Evolutionary conservation across 78 protist genomes (phyloP).

Genomic region (Goniomonas avonlea): DNA sequence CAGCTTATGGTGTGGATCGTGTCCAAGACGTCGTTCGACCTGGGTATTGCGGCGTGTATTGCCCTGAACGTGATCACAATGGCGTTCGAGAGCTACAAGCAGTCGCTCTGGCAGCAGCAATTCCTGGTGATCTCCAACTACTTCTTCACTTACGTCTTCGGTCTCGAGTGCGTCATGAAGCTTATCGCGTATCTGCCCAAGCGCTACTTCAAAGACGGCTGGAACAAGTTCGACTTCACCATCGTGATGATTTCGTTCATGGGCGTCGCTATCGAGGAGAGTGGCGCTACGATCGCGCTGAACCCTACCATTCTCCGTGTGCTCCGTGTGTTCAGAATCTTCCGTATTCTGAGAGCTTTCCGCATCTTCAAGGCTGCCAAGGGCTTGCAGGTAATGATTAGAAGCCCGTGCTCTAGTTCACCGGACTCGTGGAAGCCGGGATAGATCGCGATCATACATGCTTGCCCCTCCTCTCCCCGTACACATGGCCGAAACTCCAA

Average conservation of each 20-base stretch:
- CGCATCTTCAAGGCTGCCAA: conserved; percentile 23
- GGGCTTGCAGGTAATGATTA: too few species aligned
- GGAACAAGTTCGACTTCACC: conserved; percentile 8
- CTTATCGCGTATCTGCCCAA: background rate
- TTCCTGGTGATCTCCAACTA: background rate
- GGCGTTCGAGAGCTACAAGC: conserved; percentile 18
- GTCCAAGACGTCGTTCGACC: too few species aligned
- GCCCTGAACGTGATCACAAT: background rate
- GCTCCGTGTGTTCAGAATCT: conserved; percentile 11
- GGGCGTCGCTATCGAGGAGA: background rate
- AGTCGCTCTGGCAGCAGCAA: background rate
- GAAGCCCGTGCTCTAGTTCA: too few species aligned
- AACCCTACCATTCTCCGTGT: conserved; percentile 3
- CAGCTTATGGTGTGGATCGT: too few species aligned
- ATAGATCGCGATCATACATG: too few species aligned
- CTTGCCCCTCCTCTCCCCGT: too few species aligned
- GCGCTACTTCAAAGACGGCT: background rate
- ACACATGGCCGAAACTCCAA: too few species aligned
- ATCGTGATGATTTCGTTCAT: conserved; percentile 1
- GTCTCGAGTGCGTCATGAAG: conserved; percentile 19
- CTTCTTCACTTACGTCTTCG: conserved; percentile 14
- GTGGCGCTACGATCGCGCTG: background rate
- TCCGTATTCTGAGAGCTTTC: conserved; percentile 27
- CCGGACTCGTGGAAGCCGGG: too few species aligned
- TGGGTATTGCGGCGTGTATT: conserved; percentile 2